Evolutionary conservation across 2,329 filamentous ascomycete species (phyloP).

Genomic region (Hypoxylon sp.): DNA sequence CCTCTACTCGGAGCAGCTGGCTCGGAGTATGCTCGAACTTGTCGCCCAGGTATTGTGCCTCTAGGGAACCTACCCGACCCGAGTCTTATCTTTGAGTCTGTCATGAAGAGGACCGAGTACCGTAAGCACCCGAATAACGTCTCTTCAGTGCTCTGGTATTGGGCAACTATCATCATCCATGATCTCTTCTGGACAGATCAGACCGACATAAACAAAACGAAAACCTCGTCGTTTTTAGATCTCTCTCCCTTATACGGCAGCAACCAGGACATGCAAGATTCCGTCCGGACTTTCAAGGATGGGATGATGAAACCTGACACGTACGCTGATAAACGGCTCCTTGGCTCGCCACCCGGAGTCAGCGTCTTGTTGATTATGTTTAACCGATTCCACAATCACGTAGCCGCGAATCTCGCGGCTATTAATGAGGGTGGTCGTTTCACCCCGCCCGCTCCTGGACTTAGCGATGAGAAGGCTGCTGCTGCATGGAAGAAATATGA

Average conservation of each 20-base stretch:
- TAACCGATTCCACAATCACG: conserved; percentile 88
- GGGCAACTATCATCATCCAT: conserved; percentile 81
- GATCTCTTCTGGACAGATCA: conserved; percentile 81
- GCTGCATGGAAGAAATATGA: conserved; percentile 78
- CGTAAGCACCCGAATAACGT: conserved; percentile 78
- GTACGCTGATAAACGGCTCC: conserved; percentile 78
- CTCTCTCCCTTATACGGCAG: conserved; percentile 79
- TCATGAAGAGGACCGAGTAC: conserved; percentile 70
- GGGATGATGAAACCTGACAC: conserved; percentile 80
- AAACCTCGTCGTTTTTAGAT: conserved; percentile 79
- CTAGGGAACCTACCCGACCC: conserved; percentile 78
- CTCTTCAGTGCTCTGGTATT: conserved; percentile 79
- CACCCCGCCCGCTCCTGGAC: conserved; percentile 69
- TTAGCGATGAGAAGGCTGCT: conserved; percentile 64
- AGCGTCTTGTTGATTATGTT: conserved; percentile 83
- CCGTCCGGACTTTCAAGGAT: conserved; percentile 76
- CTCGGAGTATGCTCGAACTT: conserved; percentile 76
- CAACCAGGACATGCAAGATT: conserved; percentile 74
- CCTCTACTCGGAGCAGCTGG: conserved; percentile 77
- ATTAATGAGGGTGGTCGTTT: conserved; percentile 91
- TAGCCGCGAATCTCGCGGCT: conserved; percentile 81
- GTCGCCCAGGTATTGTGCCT: conserved; percentile 70
- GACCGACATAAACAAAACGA: conserved; percentile 66
- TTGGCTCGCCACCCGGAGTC: conserved; percentile 80
- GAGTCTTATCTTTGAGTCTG: conserved; percentile 71